Evolutionary conservation across 164 flowering plant genomes (phyloP), one percentile per base, ranked within the genome.

Genomic region (Piper longum): DNA sequence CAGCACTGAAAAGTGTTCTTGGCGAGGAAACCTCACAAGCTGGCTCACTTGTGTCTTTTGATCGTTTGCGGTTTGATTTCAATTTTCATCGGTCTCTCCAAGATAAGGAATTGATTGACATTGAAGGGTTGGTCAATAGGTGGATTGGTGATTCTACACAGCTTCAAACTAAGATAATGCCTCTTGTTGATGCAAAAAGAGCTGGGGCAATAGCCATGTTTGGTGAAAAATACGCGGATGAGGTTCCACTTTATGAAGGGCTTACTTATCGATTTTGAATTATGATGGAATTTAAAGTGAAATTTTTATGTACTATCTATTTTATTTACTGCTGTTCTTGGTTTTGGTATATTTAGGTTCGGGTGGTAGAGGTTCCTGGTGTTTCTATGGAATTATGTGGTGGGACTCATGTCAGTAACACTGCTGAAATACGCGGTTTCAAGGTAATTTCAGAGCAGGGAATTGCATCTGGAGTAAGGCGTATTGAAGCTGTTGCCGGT

Each of bases 141-240:
- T 92, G 98, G 98, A 80, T 92, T 69, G 89, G 86, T 57, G 89
- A 85, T 72, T 83, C 88, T 16, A 70, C 87, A 51, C 68, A 70
- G 69, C 88, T 89, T 62, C 84, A 83, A 70, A 92, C 98, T 45
- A 83, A 84, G 79, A 88, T 88, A 43, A 87, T 92, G 96, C 74
- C 93, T 64, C 75, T 92, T 60, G 57, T 66, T 62, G 96, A 88
- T 57, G 98, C 98, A 43, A 92, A 88, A 75, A 69, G 66, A 44
- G 96, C 95, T 64, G 96, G 98, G 44, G 98, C 98, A 57, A 85
- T 92, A 73, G 96, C 96, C 51, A 92, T 92, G 98, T 92, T 92
- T 73, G 96, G 96, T 62, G 98, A 92, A 78, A 92, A 88, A 78
- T 92, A 92, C 67, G 93, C 88, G 65, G 98, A 89, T 59, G 74